Conservation (phyloP, 495 filamentous ascomycete genomes). For the Oidiodendron maius region DNA sequence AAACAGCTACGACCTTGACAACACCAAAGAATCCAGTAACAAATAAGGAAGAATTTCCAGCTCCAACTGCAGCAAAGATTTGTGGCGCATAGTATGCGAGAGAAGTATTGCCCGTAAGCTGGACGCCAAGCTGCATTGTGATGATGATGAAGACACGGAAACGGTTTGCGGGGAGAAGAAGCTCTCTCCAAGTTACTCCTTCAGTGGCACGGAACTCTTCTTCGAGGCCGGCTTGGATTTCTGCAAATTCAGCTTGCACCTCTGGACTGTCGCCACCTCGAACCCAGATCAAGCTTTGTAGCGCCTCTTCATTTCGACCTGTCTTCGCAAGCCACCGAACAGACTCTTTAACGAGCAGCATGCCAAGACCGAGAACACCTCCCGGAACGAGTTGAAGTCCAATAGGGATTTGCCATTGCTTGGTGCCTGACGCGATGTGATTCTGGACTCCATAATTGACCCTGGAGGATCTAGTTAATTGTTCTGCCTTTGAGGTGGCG, state of each 20-base stretch:
- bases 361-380: slow-evolving; percentile 36
- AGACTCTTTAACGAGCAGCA: slow-evolving; percentile 40
- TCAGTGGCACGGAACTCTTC: slow-evolving; percentile 25
- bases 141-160: no score
- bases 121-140: no score
- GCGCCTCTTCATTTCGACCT: slow-evolving; percentile 39
- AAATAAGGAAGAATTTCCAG: slow-evolving; percentile 33
- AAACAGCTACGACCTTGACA: slow-evolving; percentile 39
- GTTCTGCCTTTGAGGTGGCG: slow-evolving; percentile 18
- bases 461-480: slow-evolving; percentile 45
- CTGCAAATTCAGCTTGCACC: slow-evolving; percentile 33
- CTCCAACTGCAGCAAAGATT: slow-evolving; percentile 54
- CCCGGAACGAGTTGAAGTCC: slow-evolving; percentile 41
- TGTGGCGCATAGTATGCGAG: slow-evolving; percentile 66
- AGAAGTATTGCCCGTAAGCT: slow-evolving; percentile 32
- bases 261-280: slow-evolving; percentile 32
- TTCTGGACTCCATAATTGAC: slow-evolving; percentile 37
- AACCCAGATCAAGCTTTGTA: slow-evolving; percentile 40
- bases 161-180: slow-evolving; percentile 44
- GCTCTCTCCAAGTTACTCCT: no score
- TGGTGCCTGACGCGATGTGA: slow-evolving; percentile 8
- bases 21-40: slow-evolving; percentile 45
- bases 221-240: slow-evolving; percentile 30
- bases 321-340: slow-evolving; percentile 45
- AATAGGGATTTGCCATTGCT: slow-evolving; percentile 47